Conservation (phyloP, 2,329 filamentous ascomycete genomes). For the Trichophyton verrucosum region DNA sequence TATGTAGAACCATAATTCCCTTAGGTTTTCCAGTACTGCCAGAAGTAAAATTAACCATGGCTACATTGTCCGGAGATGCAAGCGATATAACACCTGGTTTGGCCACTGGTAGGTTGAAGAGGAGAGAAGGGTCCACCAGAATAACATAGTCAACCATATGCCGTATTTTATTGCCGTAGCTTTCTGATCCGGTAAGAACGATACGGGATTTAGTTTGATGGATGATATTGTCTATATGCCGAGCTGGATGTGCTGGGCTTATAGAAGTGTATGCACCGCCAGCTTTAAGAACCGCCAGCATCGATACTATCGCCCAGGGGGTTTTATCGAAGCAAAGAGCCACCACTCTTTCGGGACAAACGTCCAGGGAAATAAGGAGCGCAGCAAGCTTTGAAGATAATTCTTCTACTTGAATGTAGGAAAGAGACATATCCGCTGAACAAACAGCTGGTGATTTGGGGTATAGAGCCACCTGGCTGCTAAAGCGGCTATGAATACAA, state of each 20-base stretch:
- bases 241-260: conserved; percentile 4
- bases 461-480: background rate
- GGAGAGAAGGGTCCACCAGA: background rate
- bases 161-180: background rate
- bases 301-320: conserved; percentile 11
- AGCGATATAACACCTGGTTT: conserved; percentile 16
- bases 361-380: background rate
- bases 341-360: conserved; percentile 11
- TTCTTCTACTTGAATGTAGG: conserved; percentile 11
- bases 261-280: conserved; percentile 12
- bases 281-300: conserved; percentile 13
- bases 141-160: conserved; percentile 2
- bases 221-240: conserved; percentile 8
- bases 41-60: conserved; percentile 50
- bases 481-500: conserved; percentile 23
- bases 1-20: conserved; percentile 51
- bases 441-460: conserved; percentile 13
- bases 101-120: background rate
- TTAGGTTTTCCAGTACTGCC: conserved; percentile 44
- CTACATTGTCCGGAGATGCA: conserved; percentile 25
- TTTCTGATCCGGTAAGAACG: conserved; percentile 13
- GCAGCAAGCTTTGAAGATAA: conserved; percentile 14
- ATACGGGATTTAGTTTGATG: background rate
- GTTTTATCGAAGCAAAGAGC: conserved; percentile 12
- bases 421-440: conserved; percentile 14